Base-by-base conservation (phyloP, 108 stramenopile genomes). In the Fistulifera pelliculosa region DNA sequence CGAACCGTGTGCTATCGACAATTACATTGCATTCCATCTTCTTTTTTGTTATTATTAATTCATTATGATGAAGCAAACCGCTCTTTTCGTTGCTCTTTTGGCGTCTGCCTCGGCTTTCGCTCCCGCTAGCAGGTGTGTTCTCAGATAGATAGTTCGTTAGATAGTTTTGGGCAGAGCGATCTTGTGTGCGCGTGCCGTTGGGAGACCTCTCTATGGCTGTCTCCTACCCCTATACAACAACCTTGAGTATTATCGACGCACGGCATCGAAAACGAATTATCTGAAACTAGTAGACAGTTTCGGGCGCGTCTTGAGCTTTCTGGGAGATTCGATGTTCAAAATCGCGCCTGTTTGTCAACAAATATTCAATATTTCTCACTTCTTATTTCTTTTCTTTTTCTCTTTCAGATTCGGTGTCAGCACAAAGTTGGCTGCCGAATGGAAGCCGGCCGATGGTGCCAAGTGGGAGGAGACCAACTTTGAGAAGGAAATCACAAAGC, bases 71-170 rank as follows among this genome's bases (percentile, higher is more conserved):
- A 89, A 83, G 68, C 77, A 69, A 64, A 53, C 66, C 64, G 50
- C 82, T 73, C 28, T 79, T 62, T 47, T 84, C 47, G 66, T 73
- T 50, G 76, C 79, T 53, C 73, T 75, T 68, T 50, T 76, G 50
- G 87, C 80, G 16, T 89, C 81, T 55, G 79, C 81, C 41, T 68
- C 87, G 54, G 87, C 87, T 8, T 89, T 89, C 49, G 81, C 74
- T 56, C 83, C 87, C 19, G 71, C 65, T 41, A 66, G 71, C 38
- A 81, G 77, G 87, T 87, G 48, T 35, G 79, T 71, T 42, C n/a
- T 49, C 6, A 35, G 31, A 35, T 35, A 6, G 31, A 6, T 35
- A 35, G 8, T n/a, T n/a, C n/a, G n/a, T n/a, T n/a, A n/a, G n/a
- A n/a, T n/a, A n/a, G n/a, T n/a, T n/a, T n/a, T n/a, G n/a, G n/a